These are phyloP conservation scores for Symbiodinium pilosum DNA, from an alignment of 73 alveolate genomes.

Conservation along the genomic window DNA sequence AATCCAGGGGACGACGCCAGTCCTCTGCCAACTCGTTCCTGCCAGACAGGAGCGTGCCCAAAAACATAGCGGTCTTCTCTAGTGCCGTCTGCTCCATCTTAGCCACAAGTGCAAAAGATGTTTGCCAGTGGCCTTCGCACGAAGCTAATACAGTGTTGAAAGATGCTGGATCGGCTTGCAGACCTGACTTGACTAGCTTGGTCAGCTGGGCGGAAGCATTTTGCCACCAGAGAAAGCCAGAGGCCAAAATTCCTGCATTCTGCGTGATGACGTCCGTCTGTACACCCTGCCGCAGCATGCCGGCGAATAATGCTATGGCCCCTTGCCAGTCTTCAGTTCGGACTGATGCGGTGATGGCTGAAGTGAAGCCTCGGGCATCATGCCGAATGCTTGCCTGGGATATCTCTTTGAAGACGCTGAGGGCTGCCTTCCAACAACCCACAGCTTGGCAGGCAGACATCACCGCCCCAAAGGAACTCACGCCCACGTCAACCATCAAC, in stretches of 20 bases:
- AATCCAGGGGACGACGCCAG: background rate
- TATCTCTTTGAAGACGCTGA: background rate
- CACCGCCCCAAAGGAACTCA: background rate
- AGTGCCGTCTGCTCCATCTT: background rate
- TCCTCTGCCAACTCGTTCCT: background rate
- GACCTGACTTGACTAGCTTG: background rate
- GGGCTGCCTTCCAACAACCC: background rate
- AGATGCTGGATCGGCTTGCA: background rate
- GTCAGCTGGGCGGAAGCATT: background rate
- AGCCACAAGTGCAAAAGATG: background rate
- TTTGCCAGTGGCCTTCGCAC: background rate
- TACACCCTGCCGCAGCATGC: background rate
- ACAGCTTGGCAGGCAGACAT: background rate
- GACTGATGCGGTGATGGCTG: background rate
- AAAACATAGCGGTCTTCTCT: background rate
- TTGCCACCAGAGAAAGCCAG: background rate
- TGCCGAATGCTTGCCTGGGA: background rate
- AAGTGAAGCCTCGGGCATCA: background rate
- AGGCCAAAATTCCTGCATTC: background rate
- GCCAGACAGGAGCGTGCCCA: background rate
- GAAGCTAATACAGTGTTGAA: background rate
- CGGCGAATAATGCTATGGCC: background rate
- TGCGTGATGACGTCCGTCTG: background rate
- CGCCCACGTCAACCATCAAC: background rate
- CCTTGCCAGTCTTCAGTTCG: background rate